Percentiles rank a stretch among this genome's conserved stretches.
phyloP scores from a whole-genome alignment of 2,329 filamentous ascomycete species.

The Phialophora verrucosa region DNA sequence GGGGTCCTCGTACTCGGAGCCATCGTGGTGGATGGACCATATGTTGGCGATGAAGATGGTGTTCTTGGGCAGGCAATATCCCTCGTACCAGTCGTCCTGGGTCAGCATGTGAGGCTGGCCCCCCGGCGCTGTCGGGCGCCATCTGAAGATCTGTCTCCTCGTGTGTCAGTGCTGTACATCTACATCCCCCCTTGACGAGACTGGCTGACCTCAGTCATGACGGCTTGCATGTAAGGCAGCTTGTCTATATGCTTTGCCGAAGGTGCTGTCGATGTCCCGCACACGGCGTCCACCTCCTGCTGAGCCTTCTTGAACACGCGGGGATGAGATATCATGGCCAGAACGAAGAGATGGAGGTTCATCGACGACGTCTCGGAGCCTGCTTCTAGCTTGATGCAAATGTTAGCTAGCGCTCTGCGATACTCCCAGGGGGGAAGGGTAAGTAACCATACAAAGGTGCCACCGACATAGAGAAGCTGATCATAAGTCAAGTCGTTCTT shows the following conservation, averaged over 20 bases:
- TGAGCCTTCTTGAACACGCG: slow-evolving; percentile 54
- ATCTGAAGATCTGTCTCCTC: slow-evolving; percentile 39
- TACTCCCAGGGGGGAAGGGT: background rate
- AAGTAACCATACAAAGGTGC: slow-evolving; percentile 18
- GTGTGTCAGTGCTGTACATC: background rate
- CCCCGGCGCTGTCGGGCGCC: slow-evolving; percentile 45
- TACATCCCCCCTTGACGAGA: background rate
- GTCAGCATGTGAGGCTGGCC: slow-evolving; percentile 36
- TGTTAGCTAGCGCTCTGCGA: background rate
- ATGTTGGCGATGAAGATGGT: slow-evolving; percentile 33
- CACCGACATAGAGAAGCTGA: slow-evolving; percentile 21
- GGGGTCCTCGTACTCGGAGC: slow-evolving; percentile 28
- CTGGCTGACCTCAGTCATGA: slow-evolving; percentile 19
- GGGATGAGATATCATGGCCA: slow-evolving; percentile 47
- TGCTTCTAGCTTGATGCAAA: slow-evolving; percentile 31
- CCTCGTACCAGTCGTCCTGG: slow-evolving; percentile 36
- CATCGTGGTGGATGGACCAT: slow-evolving; percentile 36
- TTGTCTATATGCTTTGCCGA: slow-evolving; percentile 55
- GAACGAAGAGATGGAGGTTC: slow-evolving; percentile 29
- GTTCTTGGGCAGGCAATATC: slow-evolving; percentile 32
- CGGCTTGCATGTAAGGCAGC: slow-evolving; percentile 58
- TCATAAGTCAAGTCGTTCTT: slow-evolving; percentile 18
- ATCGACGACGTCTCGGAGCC: slow-evolving; percentile 36
- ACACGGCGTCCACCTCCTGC: slow-evolving; percentile 56
- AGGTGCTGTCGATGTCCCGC: slow-evolving; percentile 57